Evolutionary conservation across 2,329 filamentous ascomycete species (phyloP).

Genomic region (Neonectria punicea): DNA sequence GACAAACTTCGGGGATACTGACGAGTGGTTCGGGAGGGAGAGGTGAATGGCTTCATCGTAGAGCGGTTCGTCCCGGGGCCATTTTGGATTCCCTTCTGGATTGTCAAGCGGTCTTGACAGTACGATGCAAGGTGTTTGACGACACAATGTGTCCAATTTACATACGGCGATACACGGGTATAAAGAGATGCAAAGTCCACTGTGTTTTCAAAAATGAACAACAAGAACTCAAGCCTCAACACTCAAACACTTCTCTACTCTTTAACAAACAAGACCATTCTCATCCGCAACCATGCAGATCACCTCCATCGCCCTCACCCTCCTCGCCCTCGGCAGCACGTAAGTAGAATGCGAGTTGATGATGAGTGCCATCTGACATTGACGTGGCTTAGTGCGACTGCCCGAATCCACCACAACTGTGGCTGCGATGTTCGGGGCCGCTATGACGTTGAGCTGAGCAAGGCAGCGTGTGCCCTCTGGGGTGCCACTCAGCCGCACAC

Average conservation of each 20-base stretch:
- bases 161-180: neutral
- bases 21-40: neutral
- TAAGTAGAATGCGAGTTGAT: neutral
- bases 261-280: neutral
- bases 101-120: no score
- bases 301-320: neutral
- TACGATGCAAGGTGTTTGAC: neutral
- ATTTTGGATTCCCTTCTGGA: neutral
- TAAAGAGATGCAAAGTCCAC: neutral
- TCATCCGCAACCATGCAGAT: conserved; percentile 1
- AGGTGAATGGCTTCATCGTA: neutral
- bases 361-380: neutral
- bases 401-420: conserved; percentile 23
- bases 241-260: neutral
- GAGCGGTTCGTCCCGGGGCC: no score
- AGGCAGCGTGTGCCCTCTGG: conserved; percentile 26
- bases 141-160: neutral
- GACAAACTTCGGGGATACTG: neutral
- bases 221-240: neutral
- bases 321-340: conserved; percentile 7
- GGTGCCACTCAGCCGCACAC: conserved; percentile 21
- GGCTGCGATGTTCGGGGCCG: conserved; percentile 24
- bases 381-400: neutral
- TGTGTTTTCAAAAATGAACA: neutral
- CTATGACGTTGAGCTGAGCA: conserved; percentile 14